These are phyloP conservation scores for Lachancea waltii DNA, from an alignment of 805 yeast species.

Conservation along the genomic window DNA sequence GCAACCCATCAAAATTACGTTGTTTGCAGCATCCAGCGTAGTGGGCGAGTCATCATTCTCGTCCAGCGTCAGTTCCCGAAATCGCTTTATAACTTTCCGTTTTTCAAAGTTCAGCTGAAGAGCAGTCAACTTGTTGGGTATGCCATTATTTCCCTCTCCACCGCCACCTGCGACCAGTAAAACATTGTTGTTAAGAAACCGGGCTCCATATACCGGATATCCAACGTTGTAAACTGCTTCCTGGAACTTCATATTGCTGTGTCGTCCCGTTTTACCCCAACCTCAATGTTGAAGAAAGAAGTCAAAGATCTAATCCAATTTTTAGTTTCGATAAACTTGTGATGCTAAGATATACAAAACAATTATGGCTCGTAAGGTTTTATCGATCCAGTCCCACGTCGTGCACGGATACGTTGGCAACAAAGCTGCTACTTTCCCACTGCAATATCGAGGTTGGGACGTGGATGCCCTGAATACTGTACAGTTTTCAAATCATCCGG, in stretches of 20 bases:
- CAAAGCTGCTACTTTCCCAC: conserved; percentile 82
- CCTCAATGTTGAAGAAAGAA: background rate
- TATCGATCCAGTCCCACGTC: conserved; percentile 82
- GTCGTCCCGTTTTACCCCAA: background rate
- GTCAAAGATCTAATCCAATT: background rate
- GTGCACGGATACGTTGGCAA: conserved; percentile 96
- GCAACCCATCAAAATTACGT: conserved; percentile 62
- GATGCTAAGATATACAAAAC: background rate
- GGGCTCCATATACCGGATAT: conserved; percentile 77
- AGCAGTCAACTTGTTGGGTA: conserved; percentile 75
- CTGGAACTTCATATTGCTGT: conserved; percentile 19
- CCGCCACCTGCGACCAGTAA: conserved; percentile 88
- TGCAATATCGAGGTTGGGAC: conserved; percentile 86
- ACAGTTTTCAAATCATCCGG: conserved; percentile 88
- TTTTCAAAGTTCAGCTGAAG: conserved; percentile 50
- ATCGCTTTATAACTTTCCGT: conserved; percentile 44
- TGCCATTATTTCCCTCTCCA: conserved; percentile 87
- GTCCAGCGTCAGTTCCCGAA: conserved; percentile 54
- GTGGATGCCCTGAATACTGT: conserved; percentile 87
- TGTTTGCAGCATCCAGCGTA: conserved; percentile 51
- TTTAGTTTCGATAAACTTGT: background rate
- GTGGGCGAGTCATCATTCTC: conserved; percentile 83
- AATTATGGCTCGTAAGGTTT: conserved; percentile 22
- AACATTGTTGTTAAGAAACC: conserved; percentile 53
- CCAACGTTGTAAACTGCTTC: conserved; percentile 37